A percentile compares a stretch with the other conserved stretches of the same genome.
These are phyloP conservation scores for Aspergillus aculeatinus DNA, from an alignment of 2,329 filamentous ascomycete genomes.

Conservation along the genomic window DNA sequence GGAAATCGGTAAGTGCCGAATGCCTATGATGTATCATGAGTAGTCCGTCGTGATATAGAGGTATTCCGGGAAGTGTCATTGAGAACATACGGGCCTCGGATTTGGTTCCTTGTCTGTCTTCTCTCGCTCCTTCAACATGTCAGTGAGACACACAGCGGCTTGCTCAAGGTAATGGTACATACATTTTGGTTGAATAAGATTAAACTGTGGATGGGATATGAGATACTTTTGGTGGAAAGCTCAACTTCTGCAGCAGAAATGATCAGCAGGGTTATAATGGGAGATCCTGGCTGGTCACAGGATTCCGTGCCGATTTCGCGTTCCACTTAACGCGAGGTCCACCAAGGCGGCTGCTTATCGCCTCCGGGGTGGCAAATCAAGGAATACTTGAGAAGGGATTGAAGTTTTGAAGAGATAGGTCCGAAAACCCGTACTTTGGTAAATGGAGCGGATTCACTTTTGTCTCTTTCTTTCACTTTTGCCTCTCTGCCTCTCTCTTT, in stretches of 20 bases:
- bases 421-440: background rate
- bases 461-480: background rate
- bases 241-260: background rate
- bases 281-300: constrained; percentile 26
- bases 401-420: background rate
- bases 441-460: background rate
- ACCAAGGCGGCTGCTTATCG: constrained; percentile 12
- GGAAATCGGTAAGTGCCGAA: constrained; percentile 67
- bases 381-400: background rate
- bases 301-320: constrained; percentile 40
- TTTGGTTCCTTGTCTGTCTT: constrained; percentile 34
- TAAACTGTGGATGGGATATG: background rate
- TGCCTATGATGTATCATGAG: constrained; percentile 43
- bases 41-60: constrained; percentile 1
- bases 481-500: background rate
- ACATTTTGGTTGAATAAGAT: background rate
- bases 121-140: constrained; percentile 27
- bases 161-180: background rate
- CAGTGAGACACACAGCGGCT: background rate
- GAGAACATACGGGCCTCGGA: constrained; percentile 48
- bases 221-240: background rate
- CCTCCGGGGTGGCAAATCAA: constrained; percentile 9
- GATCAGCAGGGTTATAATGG: background rate
- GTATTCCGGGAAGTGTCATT: background rate
- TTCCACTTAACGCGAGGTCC: constrained; percentile 42